Conservation (phyloP, 495 filamentous ascomycete species). For the Rostrohypoxylon terebratum region DNA sequence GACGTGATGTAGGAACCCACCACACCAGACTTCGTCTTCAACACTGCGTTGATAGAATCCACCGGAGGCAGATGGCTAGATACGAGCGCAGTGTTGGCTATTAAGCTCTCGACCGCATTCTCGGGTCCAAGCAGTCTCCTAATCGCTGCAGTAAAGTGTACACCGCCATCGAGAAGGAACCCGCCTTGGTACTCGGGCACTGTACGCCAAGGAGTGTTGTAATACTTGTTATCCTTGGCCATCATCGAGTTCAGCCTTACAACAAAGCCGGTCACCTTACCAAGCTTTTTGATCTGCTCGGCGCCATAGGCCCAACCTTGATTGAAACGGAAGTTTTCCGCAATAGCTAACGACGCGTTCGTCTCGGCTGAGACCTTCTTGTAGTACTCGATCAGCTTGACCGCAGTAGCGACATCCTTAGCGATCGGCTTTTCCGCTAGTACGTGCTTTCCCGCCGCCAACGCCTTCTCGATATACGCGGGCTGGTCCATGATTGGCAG, state of each 20-base stretch:
- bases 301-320: slow-evolving; percentile 67
- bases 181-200: slow-evolving; percentile 78
- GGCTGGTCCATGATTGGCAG: slow-evolving; percentile 72
- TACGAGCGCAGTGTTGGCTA: slow-evolving; percentile 69
- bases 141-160: slow-evolving; percentile 76
- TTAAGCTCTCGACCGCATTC: slow-evolving; percentile 61
- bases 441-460: slow-evolving; percentile 81
- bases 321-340: slow-evolving; percentile 81
- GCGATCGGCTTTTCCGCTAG: slow-evolving; percentile 87
- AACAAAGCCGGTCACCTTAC: slow-evolving; percentile 72
- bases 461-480: slow-evolving; percentile 67
- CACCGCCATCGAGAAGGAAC: slow-evolving; percentile 81
- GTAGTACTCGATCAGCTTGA: slow-evolving; percentile 72
- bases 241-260: slow-evolving; percentile 67
- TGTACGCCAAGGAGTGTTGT: slow-evolving; percentile 79
- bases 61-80: slow-evolving; percentile 75
- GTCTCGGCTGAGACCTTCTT: slow-evolving; percentile 57
- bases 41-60: slow-evolving; percentile 77
- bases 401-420: slow-evolving; percentile 70
- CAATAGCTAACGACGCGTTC: slow-evolving; percentile 70
- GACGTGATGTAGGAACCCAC: slow-evolving; percentile 70
- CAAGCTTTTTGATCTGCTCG: slow-evolving; percentile 69
- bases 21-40: slow-evolving; percentile 70
- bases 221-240: slow-evolving; percentile 58
- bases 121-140: slow-evolving; percentile 69